Evolutionary conservation across 495 filamentous ascomycete genomes (phyloP).

Genomic region (Cairneyella variabilis): DNA sequence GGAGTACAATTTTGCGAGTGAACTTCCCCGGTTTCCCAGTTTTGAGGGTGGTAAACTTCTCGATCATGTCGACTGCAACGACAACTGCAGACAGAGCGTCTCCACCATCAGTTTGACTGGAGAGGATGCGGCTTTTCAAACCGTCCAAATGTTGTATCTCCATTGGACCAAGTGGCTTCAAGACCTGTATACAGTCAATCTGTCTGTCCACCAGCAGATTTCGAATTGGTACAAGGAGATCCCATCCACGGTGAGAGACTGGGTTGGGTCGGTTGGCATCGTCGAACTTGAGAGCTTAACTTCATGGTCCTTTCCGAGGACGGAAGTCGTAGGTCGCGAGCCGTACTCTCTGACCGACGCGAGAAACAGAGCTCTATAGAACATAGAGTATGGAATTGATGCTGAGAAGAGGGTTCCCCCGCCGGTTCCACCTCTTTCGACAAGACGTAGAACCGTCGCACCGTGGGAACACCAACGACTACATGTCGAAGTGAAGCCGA

Average conservation of each 20-base stretch:
- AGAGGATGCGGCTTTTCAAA: conserved; percentile 57
- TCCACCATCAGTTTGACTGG: conserved; percentile 66
- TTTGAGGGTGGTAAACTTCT: conserved; percentile 50
- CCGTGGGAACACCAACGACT: no score
- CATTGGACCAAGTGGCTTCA: conserved; percentile 68
- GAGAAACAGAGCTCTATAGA: no score
- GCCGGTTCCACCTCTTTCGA: no score
- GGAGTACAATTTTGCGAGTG: conserved; percentile 72
- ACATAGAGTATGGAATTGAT: neutral
- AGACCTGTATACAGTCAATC: conserved; percentile 32
- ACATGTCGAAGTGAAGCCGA: no score
- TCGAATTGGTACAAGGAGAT: neutral
- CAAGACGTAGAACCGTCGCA: no score
- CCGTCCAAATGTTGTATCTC: conserved; percentile 64
- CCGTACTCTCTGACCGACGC: no score
- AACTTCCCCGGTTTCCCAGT: conserved; percentile 77
- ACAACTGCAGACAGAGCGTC: conserved; percentile 86
- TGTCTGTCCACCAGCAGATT: neutral
- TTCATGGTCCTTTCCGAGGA: no score
- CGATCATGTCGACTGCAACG: conserved; percentile 83
- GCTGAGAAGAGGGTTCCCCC: no score
- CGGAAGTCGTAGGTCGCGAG: no score
- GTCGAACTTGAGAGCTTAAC: no score
- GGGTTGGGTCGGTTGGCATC: no score
- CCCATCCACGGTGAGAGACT: neutral